Evolutionary conservation across 2,329 filamentous ascomycete species (phyloP).

Genomic region (Penicillium aurantiogriseum): DNA sequence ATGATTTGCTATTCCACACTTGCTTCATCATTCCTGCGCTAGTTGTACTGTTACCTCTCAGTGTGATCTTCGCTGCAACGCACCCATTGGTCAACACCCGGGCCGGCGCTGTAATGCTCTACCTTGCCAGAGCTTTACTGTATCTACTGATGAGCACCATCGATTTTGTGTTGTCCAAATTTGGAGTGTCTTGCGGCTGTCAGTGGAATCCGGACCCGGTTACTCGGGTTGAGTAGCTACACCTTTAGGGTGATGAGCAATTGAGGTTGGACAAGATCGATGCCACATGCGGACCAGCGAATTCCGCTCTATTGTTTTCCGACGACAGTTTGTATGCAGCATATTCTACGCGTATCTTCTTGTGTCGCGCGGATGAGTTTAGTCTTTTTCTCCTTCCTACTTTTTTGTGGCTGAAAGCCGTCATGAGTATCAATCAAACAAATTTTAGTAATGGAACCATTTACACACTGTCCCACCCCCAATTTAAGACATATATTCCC

Average conservation of each 20-base stretch:
- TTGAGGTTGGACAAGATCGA: not conserved
- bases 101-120: slow-evolving; percentile 6
- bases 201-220: not conserved
- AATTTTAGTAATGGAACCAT: not conserved
- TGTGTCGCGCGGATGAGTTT: not conserved
- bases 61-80: slow-evolving; percentile 3
- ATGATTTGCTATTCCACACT: slow-evolving; percentile 16
- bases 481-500: too few species aligned
- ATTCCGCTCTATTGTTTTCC: not conserved
- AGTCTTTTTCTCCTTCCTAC: not conserved
- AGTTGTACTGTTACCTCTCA: slow-evolving; percentile 7
- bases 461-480: too few species aligned
- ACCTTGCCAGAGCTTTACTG: slow-evolving; percentile 6
- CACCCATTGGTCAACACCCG: slow-evolving; percentile 7
- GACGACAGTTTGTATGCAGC: not conserved
- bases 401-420: not conserved
- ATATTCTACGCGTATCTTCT: not conserved
- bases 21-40: slow-evolving; percentile 16
- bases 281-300: not conserved
- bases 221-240: not conserved
- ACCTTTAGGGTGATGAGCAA: not conserved
- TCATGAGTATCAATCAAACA: not conserved
- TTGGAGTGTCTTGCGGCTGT: not conserved
- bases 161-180: slow-evolving; percentile 1
- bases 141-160: not conserved